Base-by-base conservation (phyloP, 2,329 filamentous ascomycete species). In the Colletotrichum truncatum region DNA sequence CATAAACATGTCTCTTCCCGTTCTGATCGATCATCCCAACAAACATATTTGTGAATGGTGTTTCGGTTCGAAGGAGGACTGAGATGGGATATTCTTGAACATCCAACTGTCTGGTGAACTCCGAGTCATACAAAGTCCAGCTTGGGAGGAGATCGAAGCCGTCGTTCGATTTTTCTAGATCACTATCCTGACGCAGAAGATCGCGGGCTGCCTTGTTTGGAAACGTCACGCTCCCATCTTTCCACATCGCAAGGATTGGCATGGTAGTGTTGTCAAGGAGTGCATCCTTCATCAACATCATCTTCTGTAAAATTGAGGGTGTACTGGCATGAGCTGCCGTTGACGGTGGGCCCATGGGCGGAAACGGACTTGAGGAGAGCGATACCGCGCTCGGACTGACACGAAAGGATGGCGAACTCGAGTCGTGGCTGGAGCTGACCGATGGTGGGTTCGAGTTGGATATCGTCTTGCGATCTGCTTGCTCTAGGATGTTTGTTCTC, bases 211-310 rank as follows among this genome's bases (percentile, higher is more conserved):
- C 90, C 69, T 85, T 87, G 72, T 95, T 95, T 4, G 91, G 89
- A 43, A 93, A 89, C 0, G 87, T 89, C 48, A 93, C 88, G 49
- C 87, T 91, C 56, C 91, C 88, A 69, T 95, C 92, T 72, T 90
- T 91, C 92, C 92, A 94, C 88, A 94, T 92, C 23, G 91, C 90
- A 45, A 94, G 81, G 21, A 93, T 90, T 0, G 92, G 92, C 73
- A 93, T 89, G 66, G 88, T 86, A 25, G 92, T 92, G 38, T 89
- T 92, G 72, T 93, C 91, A 6, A 95, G 79, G 18, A 94, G 82
- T 1, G 91, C 91, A 73, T 94, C 91, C 75, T 94, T 94, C 80
- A 95, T 87, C 53, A 89, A 82, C 7, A 87, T 88, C 58, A 92
- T 87, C 73, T 94, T 95, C 70, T 92, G 89, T 23, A 93, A 83